Evolutionary conservation across 1,284 basidiomycete species (phyloP).

Genomic region (Phaffia rhodozyma): DNA sequence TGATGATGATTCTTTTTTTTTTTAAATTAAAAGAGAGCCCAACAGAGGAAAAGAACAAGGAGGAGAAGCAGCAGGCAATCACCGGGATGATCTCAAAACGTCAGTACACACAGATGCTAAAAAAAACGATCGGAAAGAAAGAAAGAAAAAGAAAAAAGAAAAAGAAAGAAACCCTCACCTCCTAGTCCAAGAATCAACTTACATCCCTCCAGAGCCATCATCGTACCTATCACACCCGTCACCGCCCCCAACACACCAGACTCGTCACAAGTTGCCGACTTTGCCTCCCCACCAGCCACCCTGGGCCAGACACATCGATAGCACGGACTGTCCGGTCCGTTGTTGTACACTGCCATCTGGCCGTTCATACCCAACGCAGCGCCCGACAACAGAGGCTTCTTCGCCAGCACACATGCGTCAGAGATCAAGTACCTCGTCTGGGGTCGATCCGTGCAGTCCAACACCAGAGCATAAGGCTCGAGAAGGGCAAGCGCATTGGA

Average conservation of each 20-base stretch:
- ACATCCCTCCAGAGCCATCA: slow-evolving; percentile 84
- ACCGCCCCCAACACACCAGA: slow-evolving; percentile 81
- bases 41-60: no score
- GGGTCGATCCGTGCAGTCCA: slow-evolving; percentile 94
- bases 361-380: slow-evolving; percentile 88
- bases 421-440: slow-evolving; percentile 86
- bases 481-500: slow-evolving; percentile 54
- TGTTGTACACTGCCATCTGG: slow-evolving; percentile 63
- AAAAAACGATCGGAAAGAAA: slow-evolving; percentile 22
- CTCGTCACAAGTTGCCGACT: slow-evolving; percentile 69
- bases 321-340: slow-evolving; percentile 55
- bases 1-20: background rate
- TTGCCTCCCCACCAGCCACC: slow-evolving; percentile 47
- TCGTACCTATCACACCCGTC: slow-evolving; percentile 78
- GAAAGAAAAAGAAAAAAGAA: background rate
- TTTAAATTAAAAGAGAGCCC: slow-evolving; percentile 16
- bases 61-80: no score
- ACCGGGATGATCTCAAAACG: no score
- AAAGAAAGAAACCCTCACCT: slow-evolving; percentile 40
- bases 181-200: slow-evolving; percentile 62
- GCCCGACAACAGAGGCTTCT: slow-evolving; percentile 74
- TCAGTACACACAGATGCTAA: no score
- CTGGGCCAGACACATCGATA: slow-evolving; percentile 88
- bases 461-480: slow-evolving; percentile 55
- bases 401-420: slow-evolving; percentile 66